Evolutionary conservation across 805 yeast species (phyloP).

Genomic region (Starmerella scarabaei): DNA sequence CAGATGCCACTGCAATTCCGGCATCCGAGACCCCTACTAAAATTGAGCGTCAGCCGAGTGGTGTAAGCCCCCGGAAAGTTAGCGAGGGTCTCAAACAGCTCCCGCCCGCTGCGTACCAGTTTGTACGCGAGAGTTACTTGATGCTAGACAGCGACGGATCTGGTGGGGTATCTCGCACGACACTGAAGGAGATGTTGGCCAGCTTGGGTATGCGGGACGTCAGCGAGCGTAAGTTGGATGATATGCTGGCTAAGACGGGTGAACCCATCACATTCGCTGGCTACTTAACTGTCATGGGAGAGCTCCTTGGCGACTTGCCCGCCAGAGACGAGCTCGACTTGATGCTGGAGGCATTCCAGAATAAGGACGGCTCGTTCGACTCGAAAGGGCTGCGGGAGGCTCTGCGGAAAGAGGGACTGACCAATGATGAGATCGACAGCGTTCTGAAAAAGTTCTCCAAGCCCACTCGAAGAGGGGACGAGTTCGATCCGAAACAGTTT

Average conservation of each 20-base stretch:
- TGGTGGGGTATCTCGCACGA: constrained; percentile 19
- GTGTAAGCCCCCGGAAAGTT: constrained; percentile 19
- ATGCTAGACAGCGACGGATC: constrained; percentile 21
- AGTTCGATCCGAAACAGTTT: constrained; percentile 17
- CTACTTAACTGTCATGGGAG: constrained; percentile 22
- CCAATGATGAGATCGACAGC: constrained; percentile 13
- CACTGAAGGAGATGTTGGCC: constrained; percentile 17
- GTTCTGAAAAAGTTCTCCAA: constrained; percentile 15
- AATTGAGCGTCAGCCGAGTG: not conserved
- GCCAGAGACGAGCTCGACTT: constrained; percentile 18
- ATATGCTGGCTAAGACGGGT: constrained; percentile 22
- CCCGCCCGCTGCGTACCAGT: constrained; percentile 20
- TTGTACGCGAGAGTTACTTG: constrained; percentile 21
- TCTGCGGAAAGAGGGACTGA: constrained; percentile 17
- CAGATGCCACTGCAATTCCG: too few species aligned
- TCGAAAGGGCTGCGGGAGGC: constrained; percentile 12
- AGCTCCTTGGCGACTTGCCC: constrained; percentile 17
- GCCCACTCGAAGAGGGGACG: constrained; percentile 14
- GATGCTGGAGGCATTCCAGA: constrained; percentile 19
- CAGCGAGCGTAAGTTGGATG: constrained; percentile 12
- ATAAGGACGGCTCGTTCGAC: constrained; percentile 17
- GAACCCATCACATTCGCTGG: constrained; percentile 21
- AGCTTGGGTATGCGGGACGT: constrained; percentile 18
- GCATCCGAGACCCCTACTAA: too few species aligned
- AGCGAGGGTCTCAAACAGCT: constrained; percentile 21